Evolutionary conservation across 352 stramenopile genomes (phyloP).

Genomic region (Phytophthora constricta): DNA sequence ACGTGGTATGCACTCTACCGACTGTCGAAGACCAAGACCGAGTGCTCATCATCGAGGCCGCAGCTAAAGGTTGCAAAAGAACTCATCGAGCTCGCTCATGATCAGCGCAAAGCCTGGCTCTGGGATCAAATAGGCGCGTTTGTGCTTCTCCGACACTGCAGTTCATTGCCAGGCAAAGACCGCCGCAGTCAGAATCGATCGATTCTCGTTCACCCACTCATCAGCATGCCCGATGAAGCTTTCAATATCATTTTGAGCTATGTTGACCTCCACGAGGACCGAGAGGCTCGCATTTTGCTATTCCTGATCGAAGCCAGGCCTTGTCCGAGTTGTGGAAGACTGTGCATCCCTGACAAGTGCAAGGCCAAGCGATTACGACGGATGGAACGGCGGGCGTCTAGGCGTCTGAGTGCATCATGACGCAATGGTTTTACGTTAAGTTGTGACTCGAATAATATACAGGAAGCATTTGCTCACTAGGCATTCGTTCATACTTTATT

Average conservation of each 20-base stretch:
- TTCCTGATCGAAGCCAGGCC: constrained; percentile 27
- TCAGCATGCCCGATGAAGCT: constrained; percentile 14
- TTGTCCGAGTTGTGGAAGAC: constrained; percentile 13
- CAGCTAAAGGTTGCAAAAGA: constrained; percentile 18
- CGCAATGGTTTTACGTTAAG: neutral
- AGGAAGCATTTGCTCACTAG: too few species aligned
- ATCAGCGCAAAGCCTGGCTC: constrained; percentile 20
- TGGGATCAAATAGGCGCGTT: constrained; percentile 23
- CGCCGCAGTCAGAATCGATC: neutral
- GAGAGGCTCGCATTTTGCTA: constrained; percentile 13
- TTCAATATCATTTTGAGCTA: constrained; percentile 27
- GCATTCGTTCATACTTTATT: too few species aligned
- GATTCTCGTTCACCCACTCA: constrained; percentile 1
- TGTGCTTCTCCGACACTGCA: constrained; percentile 9
- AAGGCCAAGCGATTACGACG: constrained; percentile 24
- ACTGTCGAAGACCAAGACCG: neutral
- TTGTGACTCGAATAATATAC: too few species aligned
- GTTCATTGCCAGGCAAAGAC: neutral
- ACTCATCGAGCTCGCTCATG: constrained; percentile 13
- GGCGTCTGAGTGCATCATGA: neutral
- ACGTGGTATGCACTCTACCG: constrained; percentile 30
- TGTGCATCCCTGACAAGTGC: constrained; percentile 27
- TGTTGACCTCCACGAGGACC: constrained; percentile 20
- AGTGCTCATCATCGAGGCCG: neutral
- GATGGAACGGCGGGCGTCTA: constrained; percentile 20